Conservation (phyloP, 192 early-diverging fungal genomes). For the Backusella parvicylindrica region DNA sequence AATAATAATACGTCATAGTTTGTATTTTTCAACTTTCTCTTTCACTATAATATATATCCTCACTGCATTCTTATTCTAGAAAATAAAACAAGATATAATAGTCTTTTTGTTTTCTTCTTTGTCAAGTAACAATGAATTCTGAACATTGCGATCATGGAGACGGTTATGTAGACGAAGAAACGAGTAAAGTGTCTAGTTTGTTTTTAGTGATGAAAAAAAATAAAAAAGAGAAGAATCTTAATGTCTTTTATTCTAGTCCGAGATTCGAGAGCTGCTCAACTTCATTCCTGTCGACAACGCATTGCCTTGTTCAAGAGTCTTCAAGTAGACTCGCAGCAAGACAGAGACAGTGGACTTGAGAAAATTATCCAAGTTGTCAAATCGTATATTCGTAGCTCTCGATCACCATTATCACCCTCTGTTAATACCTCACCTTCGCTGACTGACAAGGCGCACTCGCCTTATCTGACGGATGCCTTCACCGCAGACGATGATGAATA, state of each 20-base stretch:
- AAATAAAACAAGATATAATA: neutral
- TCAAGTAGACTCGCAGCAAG: constrained; percentile 21
- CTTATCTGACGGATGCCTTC: neutral
- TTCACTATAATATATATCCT: neutral
- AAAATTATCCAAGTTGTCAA: constrained; percentile 40
- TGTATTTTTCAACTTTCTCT: neutral
- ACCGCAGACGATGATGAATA: constrained; percentile 12
- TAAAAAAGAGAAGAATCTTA: too few relatives aligned
- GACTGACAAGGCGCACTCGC: neutral
- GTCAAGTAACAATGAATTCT: neutral
- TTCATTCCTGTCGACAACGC: constrained; percentile 32
- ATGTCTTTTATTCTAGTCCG: constrained; percentile 3
- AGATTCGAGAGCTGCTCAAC: constrained; percentile 24
- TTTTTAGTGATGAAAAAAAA: neutral
- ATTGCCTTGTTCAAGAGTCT: constrained; percentile 35
- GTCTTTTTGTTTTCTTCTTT: neutral
- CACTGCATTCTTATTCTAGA: neutral
- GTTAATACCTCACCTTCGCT: neutral
- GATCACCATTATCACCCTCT: constrained; percentile 19
- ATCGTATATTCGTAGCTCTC: constrained; percentile 27
- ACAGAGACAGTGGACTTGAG: constrained; percentile 20
- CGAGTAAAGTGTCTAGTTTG: neutral
- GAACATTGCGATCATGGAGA: constrained; percentile 1
- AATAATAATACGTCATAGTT: neutral
- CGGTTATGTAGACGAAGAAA: neutral